Evolutionary conservation across 1,139 yeast genomes (phyloP).

Genomic region (Ashbya aceris): DNA sequence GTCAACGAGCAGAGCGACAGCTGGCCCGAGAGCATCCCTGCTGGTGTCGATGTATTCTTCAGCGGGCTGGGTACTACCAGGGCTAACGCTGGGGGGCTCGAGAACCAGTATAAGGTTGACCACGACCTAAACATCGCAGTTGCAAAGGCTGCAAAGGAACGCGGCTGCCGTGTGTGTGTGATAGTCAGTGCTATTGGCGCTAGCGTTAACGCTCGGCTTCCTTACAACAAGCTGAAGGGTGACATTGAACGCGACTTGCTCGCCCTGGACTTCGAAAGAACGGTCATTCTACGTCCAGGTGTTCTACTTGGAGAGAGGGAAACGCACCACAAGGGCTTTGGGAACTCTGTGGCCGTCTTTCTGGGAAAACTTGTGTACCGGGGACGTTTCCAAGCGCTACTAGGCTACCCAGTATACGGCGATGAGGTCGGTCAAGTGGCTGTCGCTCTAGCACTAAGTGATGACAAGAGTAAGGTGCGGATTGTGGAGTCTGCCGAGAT

Average conservation of each 20-base stretch:
- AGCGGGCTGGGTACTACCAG: conserved; percentile 72
- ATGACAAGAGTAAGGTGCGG: conserved; percentile 15
- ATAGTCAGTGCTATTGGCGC: conserved; percentile 59
- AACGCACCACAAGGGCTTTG: conserved; percentile 33
- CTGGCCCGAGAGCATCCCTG: conserved; percentile 34
- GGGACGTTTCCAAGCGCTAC: conserved; percentile 28
- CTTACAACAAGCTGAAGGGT: conserved; percentile 56
- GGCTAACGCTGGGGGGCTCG: conserved; percentile 59
- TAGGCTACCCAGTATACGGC: conserved; percentile 37
- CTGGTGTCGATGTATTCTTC: conserved; percentile 33
- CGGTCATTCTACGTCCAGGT: conserved; percentile 68
- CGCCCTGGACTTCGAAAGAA: conserved; percentile 51
- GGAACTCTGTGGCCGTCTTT: conserved; percentile 24
- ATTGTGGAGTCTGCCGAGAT: conserved; percentile 24
- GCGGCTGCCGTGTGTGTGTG: conserved; percentile 56
- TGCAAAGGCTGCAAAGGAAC: conserved; percentile 61
- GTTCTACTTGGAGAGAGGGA: conserved; percentile 49
- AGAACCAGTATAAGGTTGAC: conserved; percentile 57
- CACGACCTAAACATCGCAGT: conserved; percentile 54
- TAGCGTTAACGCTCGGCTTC: conserved; percentile 40
- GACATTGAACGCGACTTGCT: conserved; percentile 51
- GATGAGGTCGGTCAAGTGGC: conserved; percentile 44
- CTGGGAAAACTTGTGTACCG: conserved; percentile 33
- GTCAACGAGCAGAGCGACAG: conserved; percentile 34
- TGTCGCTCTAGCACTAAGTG: conserved; percentile 27